A percentile compares a stretch with the other conserved stretches of the same genome.
phyloP scores from a whole-genome alignment of 2,329 filamentous ascomycete species.

The Lizonia empirigonia region DNA sequence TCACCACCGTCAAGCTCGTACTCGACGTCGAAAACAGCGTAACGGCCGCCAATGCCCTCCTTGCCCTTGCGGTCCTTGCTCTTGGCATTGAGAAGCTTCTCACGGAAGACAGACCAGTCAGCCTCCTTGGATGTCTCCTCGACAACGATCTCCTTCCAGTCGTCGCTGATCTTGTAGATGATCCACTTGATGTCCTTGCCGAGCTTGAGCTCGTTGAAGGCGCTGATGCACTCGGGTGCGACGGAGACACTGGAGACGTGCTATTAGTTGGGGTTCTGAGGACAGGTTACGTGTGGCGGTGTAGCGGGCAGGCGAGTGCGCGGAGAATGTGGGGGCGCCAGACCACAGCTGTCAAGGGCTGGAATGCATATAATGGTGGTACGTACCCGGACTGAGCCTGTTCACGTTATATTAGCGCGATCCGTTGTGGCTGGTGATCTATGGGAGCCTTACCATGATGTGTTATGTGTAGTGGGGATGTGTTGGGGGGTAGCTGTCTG shows the following conservation, averaged over 20 bases:
- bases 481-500: conserved; percentile 28
- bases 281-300: neutral
- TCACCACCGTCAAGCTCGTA: conserved; percentile 75
- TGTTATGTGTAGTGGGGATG: conserved; percentile 30
- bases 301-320: conserved; percentile 8
- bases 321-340: conserved; percentile 15
- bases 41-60: conserved; percentile 69
- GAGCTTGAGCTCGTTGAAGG: conserved; percentile 83
- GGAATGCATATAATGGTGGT: conserved; percentile 21
- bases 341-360: conserved; percentile 17
- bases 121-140: conserved; percentile 71
- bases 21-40: conserved; percentile 84
- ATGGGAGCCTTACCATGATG: conserved; percentile 43
- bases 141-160: conserved; percentile 81
- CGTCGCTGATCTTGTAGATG: conserved; percentile 85
- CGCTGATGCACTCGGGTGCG: conserved; percentile 69
- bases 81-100: conserved; percentile 75
- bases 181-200: conserved; percentile 79
- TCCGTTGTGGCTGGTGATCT: neutral
- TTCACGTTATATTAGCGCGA: conserved; percentile 24
- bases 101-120: conserved; percentile 75
- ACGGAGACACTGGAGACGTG: conserved; percentile 68
- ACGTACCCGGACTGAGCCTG: conserved; percentile 55
- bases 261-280: conserved; percentile 22
- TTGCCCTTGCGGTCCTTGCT: conserved; percentile 70